These are phyloP conservation scores for Trametes hirsuta DNA, from an alignment of 1,284 basidiomycete genomes.

Conservation along the genomic window DNA sequence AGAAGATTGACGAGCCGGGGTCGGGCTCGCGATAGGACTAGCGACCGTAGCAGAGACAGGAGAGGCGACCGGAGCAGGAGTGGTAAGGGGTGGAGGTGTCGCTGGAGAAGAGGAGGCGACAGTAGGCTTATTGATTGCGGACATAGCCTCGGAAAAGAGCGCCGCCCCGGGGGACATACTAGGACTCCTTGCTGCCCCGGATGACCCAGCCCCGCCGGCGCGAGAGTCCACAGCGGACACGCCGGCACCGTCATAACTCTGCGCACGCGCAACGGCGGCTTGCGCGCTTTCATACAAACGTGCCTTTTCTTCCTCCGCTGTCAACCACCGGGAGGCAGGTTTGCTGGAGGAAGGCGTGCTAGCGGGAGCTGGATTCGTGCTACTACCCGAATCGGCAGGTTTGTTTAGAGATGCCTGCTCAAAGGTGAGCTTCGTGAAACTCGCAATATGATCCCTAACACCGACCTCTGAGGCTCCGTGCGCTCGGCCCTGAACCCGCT, in stretches of 20 bases:
- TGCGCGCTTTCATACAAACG: slow-evolving; percentile 70
- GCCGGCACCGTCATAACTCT: slow-evolving; percentile 11
- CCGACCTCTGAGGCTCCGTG: slow-evolving; percentile 18
- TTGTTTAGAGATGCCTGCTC: not conserved
- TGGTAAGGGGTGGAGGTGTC: not conserved
- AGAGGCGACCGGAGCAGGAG: not conserved
- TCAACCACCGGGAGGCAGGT: slow-evolving; percentile 48
- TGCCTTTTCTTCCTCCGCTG: slow-evolving; percentile 75
- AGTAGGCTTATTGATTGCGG: slow-evolving; percentile 37
- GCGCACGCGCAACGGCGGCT: slow-evolving; percentile 44
- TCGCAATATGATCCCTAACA: not conserved
- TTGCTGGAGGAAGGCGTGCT: slow-evolving; percentile 13
- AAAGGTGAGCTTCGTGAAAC: not conserved
- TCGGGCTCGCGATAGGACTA: not conserved
- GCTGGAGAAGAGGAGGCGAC: slow-evolving; percentile 8
- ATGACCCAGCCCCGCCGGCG: not conserved
- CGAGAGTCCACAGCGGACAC: not conserved
- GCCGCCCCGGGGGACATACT: slow-evolving; percentile 44
- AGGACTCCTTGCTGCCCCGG: slow-evolving; percentile 1
- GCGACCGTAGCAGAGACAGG: not conserved
- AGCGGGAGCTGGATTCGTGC: not conserved
- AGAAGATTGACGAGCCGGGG: not conserved
- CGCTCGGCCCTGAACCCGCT: slow-evolving; percentile 50
- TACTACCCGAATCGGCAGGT: not conserved
- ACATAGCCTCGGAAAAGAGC: slow-evolving; percentile 50